phyloP scores from a whole-genome alignment of 345 rosid species.

The Eucalyptus viminalis region DNA sequence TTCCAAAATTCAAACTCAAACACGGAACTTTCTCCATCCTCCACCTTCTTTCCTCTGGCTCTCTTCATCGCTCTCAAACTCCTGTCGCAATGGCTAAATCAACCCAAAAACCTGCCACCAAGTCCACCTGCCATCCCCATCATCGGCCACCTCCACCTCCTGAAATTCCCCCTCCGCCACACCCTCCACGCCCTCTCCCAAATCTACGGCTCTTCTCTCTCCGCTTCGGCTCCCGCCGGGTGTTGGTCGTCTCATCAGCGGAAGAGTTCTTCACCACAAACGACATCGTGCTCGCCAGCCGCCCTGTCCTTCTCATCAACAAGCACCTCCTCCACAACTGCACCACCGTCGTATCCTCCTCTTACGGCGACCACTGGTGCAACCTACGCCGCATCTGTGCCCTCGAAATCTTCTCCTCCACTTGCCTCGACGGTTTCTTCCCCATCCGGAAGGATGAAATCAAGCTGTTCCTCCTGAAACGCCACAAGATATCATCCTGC shows the following conservation, averaged over 20 bases:
- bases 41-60: too few species aligned
- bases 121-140: too few species aligned
- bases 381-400: conserved; percentile 25
- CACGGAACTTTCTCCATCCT: too few species aligned
- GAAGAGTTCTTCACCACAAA: conserved; percentile 15
- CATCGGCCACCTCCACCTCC: too few species aligned
- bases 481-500: background rate
- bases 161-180: too few species aligned
- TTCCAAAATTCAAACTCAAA: too few species aligned
- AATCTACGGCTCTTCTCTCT: too few species aligned
- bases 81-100: too few species aligned
- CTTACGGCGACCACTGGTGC: conserved; percentile 38
- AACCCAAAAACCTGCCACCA: too few species aligned
- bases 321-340: conserved; percentile 6
- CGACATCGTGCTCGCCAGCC: background rate
- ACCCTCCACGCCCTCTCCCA: too few species aligned
- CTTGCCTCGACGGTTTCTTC: conserved; percentile 1
- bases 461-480: background rate
- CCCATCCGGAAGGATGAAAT: conserved; percentile 18
- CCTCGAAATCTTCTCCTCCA: conserved; percentile 21
- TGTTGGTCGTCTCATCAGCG: conserved; percentile 1
- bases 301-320: background rate
- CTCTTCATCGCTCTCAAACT: too few species aligned
- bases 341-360: conserved; percentile 5
- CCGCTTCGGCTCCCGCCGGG: too few species aligned